Percentiles rank a stretch among this genome's conserved stretches.
These are phyloP conservation scores for Pseudocercospora crystallina DNA, from an alignment of 2,329 filamentous ascomycete genomes.

Conservation along the genomic window DNA sequence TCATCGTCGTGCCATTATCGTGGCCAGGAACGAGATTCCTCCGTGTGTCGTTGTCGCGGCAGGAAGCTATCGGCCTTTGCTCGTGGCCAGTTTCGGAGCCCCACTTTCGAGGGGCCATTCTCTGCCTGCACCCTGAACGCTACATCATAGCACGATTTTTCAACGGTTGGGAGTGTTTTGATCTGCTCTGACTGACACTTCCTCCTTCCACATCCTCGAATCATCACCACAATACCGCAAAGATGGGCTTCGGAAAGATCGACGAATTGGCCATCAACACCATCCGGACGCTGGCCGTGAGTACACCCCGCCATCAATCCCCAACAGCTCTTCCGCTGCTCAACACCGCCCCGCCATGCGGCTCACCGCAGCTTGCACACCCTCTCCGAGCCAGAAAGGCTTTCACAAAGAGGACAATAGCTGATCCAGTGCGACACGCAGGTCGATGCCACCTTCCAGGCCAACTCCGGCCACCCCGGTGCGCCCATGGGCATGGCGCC, in stretches of 20 bases:
- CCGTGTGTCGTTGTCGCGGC: too few relatives aligned
- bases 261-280: constrained; percentile 96
- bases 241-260: constrained; percentile 83
- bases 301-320: constrained; percentile 7
- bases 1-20: neutral
- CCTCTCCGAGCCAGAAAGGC: constrained; percentile 17
- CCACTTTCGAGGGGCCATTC: neutral
- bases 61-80: constrained; percentile 1
- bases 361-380: constrained; percentile 8
- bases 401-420: constrained; percentile 29
- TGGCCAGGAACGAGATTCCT: neutral
- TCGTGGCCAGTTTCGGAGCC: neutral
- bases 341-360: neutral
- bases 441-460: constrained; percentile 95
- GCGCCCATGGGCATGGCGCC: constrained; percentile 98
- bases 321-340: neutral
- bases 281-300: constrained; percentile 61
- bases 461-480: constrained; percentile 98
- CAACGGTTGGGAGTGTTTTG: neutral
- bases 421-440: constrained; percentile 43
- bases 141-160: constrained; percentile 6
- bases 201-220: neutral
- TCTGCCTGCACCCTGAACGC: neutral
- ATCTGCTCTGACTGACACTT: neutral
- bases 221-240: constrained; percentile 29